phyloP scores from a whole-genome alignment of 129 eudicot genomes.

The Lactuca sativa region DNA sequence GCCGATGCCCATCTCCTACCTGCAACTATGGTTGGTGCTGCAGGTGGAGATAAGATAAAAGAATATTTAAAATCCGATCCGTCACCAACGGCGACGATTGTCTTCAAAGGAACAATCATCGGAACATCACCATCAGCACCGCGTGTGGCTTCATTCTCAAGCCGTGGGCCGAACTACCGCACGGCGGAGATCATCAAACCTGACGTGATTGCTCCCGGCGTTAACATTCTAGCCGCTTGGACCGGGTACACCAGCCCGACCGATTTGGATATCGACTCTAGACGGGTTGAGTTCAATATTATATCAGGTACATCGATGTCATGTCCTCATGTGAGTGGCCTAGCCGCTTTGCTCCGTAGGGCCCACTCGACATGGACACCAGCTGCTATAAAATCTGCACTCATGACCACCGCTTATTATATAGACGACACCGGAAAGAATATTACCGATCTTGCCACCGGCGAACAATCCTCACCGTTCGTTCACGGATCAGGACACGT shows the following conservation, averaged over 20 bases:
- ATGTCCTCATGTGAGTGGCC: slow-evolving; percentile 95
- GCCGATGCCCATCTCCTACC: slow-evolving; percentile 87
- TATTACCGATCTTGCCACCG: slow-evolving; percentile 84
- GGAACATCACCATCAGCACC: slow-evolving; percentile 75
- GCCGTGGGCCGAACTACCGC: slow-evolving; percentile 88
- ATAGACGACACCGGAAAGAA: slow-evolving; percentile 65
- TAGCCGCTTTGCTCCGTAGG: slow-evolving; percentile 70
- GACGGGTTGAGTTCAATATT: slow-evolving; percentile 78
- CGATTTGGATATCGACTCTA: slow-evolving; percentile 58
- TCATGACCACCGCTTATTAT: slow-evolving; percentile 80
- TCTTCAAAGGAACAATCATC: slow-evolving; percentile 66
- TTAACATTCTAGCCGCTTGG: slow-evolving; percentile 92
- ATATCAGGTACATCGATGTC: slow-evolving; percentile 98
- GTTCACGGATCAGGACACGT: slow-evolving; percentile 96
- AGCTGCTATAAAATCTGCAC: slow-evolving; percentile 85
- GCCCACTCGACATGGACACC: slow-evolving; percentile 84
- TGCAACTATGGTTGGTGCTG: slow-evolving; percentile 82
- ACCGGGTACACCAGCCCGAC: slow-evolving; percentile 82
- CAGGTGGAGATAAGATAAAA: slow-evolving; percentile 58
- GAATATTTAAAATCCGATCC: slow-evolving; percentile 51
- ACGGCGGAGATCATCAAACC: slow-evolving; percentile 90
- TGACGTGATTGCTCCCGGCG: slow-evolving; percentile 94
- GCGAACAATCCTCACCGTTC: slow-evolving; percentile 71
- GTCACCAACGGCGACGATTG: slow-evolving; percentile 73
- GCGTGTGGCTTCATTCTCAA: slow-evolving; percentile 79